Conservation (phyloP, 108 stramenopile species). For the Pseudonitzschia multiseries region DNA sequence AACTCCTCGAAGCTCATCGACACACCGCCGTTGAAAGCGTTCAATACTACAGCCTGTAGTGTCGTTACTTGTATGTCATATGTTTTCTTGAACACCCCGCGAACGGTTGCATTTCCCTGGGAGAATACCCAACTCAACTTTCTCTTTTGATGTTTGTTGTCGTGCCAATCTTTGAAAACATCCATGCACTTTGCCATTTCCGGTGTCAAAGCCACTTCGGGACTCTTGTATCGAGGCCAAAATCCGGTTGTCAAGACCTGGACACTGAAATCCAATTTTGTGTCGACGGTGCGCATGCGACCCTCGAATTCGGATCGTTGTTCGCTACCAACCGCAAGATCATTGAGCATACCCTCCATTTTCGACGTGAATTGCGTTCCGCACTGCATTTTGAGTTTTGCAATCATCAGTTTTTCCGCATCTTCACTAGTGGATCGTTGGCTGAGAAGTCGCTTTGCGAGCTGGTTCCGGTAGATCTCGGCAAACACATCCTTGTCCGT, state of each 20-base stretch:
- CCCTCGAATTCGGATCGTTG: slow-evolving; percentile 90
- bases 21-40: slow-evolving; percentile 81
- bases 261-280: slow-evolving; percentile 83
- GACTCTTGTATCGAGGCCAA: slow-evolving; percentile 96
- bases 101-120: slow-evolving; percentile 92
- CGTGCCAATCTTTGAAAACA: slow-evolving; percentile 93
- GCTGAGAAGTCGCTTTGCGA: slow-evolving; percentile 96
- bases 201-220: slow-evolving; percentile 87
- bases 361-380: slow-evolving; percentile 99
- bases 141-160: slow-evolving; percentile 84
- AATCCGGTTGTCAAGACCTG: slow-evolving; percentile 98
- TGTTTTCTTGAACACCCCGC: slow-evolving; percentile 89
- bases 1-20: slow-evolving; percentile 70
- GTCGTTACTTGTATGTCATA: slow-evolving; percentile 98
- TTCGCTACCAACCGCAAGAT: slow-evolving; percentile 93
- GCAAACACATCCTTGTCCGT: slow-evolving; percentile 99
- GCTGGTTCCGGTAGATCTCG: slow-evolving; percentile 97
- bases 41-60: slow-evolving; percentile 92
- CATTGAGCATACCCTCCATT: slow-evolving; percentile 99
- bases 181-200: slow-evolving; percentile 92
- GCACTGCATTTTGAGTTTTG: slow-evolving; percentile 97
- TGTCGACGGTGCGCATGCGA: slow-evolving; percentile 60
- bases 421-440: slow-evolving; percentile 97
- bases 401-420: slow-evolving; percentile 98
- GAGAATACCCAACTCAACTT: slow-evolving; percentile 91